These are phyloP conservation scores for Pichia thaimueangensis DNA, from an alignment of 805 yeast species.

Conservation along the genomic window DNA sequence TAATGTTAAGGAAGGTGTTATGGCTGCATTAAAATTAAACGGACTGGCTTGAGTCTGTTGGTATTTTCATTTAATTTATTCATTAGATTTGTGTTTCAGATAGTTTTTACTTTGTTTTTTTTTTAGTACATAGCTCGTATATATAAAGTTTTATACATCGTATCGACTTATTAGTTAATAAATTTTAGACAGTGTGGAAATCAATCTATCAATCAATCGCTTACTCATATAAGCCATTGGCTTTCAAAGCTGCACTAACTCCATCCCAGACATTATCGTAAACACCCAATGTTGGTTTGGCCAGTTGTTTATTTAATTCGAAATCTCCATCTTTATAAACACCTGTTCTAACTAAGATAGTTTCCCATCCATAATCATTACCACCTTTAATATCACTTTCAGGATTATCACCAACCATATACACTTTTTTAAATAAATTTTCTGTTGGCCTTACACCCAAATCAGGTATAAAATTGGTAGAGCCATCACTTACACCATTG, in stretches of 20 bases:
- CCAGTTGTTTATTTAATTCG: constrained; percentile 21
- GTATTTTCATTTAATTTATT: no score
- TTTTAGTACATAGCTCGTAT: not conserved
- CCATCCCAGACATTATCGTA: constrained; percentile 44
- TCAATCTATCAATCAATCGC: not conserved
- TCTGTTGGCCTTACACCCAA: constrained; percentile 34
- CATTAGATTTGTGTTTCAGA: no score
- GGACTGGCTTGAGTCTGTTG: constrained; percentile 15
- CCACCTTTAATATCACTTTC: constrained; percentile 91
- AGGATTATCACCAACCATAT: constrained; percentile 97
- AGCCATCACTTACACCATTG: constrained; percentile 7
- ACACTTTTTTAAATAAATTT: constrained; percentile 52
- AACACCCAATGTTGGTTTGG: constrained; percentile 44
- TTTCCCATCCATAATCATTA: constrained; percentile 79
- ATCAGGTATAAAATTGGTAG: constrained; percentile 33
- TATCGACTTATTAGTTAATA: no score
- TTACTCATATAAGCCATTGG: constrained; percentile 6
- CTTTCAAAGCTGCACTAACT: constrained; percentile 26
- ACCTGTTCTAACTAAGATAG: constrained; percentile 79
- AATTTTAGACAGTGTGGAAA: no score
- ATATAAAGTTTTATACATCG: no score
- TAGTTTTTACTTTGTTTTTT: not conserved
- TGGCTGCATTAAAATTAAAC: constrained; percentile 19
- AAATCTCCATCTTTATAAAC: constrained; percentile 65
- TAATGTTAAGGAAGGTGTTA: constrained; percentile 42